Percentiles rank a stretch among this genome's conserved stretches.
Conservation (phyloP, 2,329 filamentous ascomycete genomes). For the Falciphora oryzae region DNA sequence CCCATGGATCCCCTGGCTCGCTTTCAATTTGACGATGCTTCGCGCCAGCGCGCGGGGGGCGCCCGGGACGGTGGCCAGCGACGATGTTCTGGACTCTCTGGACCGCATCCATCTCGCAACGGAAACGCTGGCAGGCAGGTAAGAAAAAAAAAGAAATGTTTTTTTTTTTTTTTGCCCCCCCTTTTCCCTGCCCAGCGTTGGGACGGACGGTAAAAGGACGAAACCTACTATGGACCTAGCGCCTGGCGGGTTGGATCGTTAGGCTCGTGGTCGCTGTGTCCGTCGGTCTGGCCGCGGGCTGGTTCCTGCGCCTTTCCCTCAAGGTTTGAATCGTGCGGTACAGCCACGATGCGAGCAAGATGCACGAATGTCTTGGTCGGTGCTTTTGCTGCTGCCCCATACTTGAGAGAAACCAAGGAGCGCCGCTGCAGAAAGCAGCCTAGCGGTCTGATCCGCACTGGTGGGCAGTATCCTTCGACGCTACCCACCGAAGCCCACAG, state of each 20-base stretch:
- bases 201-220: not conserved
- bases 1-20: not conserved
- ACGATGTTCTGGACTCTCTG: not conserved
- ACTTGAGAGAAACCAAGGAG: too few species aligned
- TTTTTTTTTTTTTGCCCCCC: not conserved
- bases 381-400: too few species aligned
- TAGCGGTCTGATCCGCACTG: not conserved
- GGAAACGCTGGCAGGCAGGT: not conserved
- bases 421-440: too few species aligned
- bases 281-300: not conserved
- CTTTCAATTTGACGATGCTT: constrained; percentile 1
- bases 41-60: not conserved
- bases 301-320: not conserved
- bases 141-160: not conserved
- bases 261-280: not conserved
- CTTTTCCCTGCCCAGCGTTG: not conserved
- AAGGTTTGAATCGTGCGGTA: not conserved
- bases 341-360: not conserved
- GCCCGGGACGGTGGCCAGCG: not conserved
- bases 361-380: not conserved
- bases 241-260: not conserved
- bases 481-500: not conserved
- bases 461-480: not conserved
- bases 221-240: not conserved
- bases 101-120: not conserved